phyloP scores from a whole-genome alignment of 1,139 yeast genomes.

The Debaryomyces robertsiae region DNA sequence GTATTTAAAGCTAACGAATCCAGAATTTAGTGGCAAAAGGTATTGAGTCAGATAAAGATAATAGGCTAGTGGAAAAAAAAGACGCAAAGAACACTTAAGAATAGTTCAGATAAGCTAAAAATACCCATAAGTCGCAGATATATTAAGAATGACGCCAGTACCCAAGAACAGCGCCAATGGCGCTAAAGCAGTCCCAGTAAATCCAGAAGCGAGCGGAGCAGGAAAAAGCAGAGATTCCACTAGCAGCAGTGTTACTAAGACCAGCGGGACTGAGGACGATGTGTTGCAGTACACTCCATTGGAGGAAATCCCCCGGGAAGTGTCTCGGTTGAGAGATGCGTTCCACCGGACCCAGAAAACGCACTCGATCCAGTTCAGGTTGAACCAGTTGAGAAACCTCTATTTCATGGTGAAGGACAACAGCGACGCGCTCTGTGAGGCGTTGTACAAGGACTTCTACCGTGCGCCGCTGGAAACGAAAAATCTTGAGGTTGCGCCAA shows the following conservation, averaged over 20 bases:
- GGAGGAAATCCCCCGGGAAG: constrained; percentile 51
- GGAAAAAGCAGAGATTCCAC: background rate
- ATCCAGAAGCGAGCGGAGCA: background rate
- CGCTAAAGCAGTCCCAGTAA: too few species aligned
- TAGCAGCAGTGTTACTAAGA: background rate
- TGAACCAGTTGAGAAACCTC: constrained; percentile 66
- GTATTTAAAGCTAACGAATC: too few species aligned
- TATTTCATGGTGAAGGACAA: constrained; percentile 69
- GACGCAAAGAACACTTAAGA: too few species aligned
- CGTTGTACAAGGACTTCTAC: constrained; percentile 67
- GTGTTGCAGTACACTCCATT: constrained; percentile 48
- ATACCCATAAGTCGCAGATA: too few species aligned
- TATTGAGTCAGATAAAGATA: too few species aligned
- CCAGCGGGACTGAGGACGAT: background rate
- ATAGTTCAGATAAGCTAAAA: too few species aligned
- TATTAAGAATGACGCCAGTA: constrained; percentile 2
- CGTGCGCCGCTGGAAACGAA: constrained; percentile 64
- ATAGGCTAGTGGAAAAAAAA: too few species aligned
- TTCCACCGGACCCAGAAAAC: constrained; percentile 54
- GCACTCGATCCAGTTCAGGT: constrained; percentile 57
- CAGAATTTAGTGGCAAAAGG: too few species aligned
- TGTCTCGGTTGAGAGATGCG: constrained; percentile 40
- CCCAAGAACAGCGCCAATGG: background rate
- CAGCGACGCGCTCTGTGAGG: constrained; percentile 53
- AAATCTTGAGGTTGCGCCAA: constrained; percentile 55